Evolutionary conservation across 441 rosid genomes (phyloP).

Genomic region (Monsonia emarginata): DNA sequence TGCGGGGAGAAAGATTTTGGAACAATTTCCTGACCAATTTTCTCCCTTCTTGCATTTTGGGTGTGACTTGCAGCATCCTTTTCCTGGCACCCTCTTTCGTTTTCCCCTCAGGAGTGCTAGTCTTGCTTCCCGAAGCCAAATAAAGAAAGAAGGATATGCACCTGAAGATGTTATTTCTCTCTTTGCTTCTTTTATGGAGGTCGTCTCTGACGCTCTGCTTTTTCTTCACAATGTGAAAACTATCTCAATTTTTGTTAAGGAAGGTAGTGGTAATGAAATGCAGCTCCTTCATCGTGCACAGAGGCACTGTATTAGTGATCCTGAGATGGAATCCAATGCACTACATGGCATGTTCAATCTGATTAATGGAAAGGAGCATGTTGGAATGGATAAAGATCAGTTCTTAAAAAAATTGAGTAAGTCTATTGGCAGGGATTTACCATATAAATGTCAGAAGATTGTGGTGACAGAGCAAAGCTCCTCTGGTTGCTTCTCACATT

Average conservation of each 20-base stretch:
- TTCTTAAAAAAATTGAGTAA: conserved; percentile 64
- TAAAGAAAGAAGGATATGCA: conserved; percentile 76
- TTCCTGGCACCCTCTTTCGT: conserved; percentile 94
- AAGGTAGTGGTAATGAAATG: conserved; percentile 72
- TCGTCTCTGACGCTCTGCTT: conserved; percentile 72
- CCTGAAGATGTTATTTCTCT: conserved; percentile 85
- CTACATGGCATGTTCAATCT: conserved; percentile 47
- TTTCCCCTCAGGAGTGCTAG: conserved; percentile 79
- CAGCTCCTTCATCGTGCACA: conserved; percentile 69
- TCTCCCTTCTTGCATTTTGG: conserved; percentile 93
- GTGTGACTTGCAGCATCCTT: conserved; percentile 73
- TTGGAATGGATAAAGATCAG: conserved; percentile 73
- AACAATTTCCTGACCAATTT: conserved; percentile 97
- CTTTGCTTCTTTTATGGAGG: conserved; percentile 67
- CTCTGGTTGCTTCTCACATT: conserved; percentile 55
- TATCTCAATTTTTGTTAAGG: conserved; percentile 71
- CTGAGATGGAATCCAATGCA: conserved; percentile 40
- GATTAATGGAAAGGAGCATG: conserved; percentile 44
- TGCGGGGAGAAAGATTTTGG: conserved; percentile 80
- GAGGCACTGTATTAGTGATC: conserved; percentile 46
- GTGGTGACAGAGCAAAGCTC: conserved; percentile 71
- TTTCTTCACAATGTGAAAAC: conserved; percentile 78
- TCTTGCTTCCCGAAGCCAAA: conserved; percentile 75
- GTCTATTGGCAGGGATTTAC: conserved; percentile 44
- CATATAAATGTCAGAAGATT: conserved; percentile 68